These are phyloP conservation scores for Lipomyces lipofer DNA, from an alignment of 805 yeast species.

Conservation along the genomic window DNA sequence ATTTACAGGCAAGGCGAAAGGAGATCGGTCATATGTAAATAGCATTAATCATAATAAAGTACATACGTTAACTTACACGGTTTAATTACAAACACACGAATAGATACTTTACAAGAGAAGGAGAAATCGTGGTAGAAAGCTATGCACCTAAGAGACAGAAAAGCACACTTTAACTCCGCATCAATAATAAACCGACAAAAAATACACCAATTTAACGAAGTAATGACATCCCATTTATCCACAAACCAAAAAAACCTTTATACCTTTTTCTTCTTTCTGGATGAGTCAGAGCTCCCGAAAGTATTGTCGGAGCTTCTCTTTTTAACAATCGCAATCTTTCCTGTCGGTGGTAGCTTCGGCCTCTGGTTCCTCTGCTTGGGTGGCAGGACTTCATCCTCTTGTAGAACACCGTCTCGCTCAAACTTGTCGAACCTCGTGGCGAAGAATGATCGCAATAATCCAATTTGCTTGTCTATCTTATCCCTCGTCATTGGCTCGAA, in stretches of 20 bases:
- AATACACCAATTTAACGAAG: constrained; percentile 4
- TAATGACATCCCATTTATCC: constrained; percentile 1
- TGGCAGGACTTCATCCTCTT: constrained; percentile 86
- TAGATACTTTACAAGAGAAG: neutral
- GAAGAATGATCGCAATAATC: constrained; percentile 58
- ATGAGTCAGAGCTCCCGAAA: constrained; percentile 38
- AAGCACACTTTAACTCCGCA: too few relatives aligned
- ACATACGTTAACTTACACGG: too few relatives aligned
- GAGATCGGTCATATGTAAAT: neutral
- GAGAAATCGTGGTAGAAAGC: too few relatives aligned
- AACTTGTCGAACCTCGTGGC: constrained; percentile 34
- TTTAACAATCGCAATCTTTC: constrained; percentile 71
- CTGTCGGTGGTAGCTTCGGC: constrained; percentile 87
- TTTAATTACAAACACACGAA: neutral
- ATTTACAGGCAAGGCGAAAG: neutral
- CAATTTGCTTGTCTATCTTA: constrained; percentile 56
- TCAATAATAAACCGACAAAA: neutral
- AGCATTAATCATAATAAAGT: neutral
- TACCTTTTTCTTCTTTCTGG: constrained; percentile 19
- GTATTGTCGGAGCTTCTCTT: constrained; percentile 58
- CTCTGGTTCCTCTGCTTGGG: constrained; percentile 71
- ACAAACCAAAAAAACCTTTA: neutral
- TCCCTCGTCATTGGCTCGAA: constrained; percentile 55
- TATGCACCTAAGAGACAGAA: too few relatives aligned
- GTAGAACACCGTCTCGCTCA: constrained; percentile 30